A percentile compares a stretch with the other conserved stretches of the same genome.
phyloP scores from a whole-genome alignment of 257 asterid species.

The Rhazya stricta region DNA sequence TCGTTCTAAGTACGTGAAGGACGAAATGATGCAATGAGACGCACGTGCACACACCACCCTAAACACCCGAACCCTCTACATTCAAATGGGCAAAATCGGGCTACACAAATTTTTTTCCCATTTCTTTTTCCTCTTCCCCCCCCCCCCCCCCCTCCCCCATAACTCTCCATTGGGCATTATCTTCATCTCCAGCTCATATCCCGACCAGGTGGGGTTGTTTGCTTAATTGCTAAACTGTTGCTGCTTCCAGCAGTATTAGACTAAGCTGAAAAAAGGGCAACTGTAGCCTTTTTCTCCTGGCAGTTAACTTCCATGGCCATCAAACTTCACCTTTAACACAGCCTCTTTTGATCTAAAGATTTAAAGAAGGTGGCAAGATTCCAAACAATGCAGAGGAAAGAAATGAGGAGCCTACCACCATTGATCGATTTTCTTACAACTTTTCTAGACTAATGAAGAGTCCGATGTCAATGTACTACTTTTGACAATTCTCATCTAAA shows the following conservation, averaged over 20 bases:
- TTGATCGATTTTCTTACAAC: neutral
- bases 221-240: neutral
- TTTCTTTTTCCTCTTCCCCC: too few relatives aligned
- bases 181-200: neutral
- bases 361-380: conserved; percentile 3
- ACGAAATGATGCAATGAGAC: conserved; percentile 6
- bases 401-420: conserved; percentile 6
- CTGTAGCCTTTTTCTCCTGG: neutral
- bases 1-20: conserved; percentile 11
- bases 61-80: neutral
- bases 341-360: neutral
- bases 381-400: neutral
- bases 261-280: neutral
- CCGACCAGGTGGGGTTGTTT: conserved; percentile 1
- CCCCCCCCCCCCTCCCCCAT: too few relatives aligned
- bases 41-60: conserved; percentile 15
- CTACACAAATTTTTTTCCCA: too few relatives aligned
- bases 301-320: neutral
- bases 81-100: neutral
- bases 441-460: neutral
- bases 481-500: neutral
- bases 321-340: neutral
- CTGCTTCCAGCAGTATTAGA: neutral
- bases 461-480: neutral
- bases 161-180: neutral